phyloP scores from a whole-genome alignment of 2,329 filamentous ascomycete genomes.

The Alternaria consortialis region DNA sequence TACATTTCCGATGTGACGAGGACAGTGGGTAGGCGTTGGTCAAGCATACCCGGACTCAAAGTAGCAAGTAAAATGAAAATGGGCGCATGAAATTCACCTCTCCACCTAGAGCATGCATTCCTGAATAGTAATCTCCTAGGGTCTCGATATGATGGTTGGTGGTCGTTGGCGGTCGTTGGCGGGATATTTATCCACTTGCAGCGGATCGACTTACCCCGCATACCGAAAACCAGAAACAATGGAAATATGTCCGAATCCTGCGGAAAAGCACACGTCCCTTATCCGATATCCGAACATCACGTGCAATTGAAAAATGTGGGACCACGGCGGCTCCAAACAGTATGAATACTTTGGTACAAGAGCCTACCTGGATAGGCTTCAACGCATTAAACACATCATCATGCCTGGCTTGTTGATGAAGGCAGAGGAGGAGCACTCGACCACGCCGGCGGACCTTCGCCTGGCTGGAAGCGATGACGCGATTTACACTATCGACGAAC shows the following conservation, averaged over 20 bases:
- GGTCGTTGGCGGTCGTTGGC: background rate
- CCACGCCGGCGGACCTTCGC: constrained; percentile 6
- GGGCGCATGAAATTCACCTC: background rate
- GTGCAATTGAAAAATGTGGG: background rate
- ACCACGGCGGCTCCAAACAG: background rate
- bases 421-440: constrained; percentile 14
- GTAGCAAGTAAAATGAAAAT: background rate
- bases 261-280: background rate
- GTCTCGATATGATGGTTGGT: background rate
- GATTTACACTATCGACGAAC: constrained; percentile 37
- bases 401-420: constrained; percentile 25
- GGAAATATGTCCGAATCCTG: background rate
- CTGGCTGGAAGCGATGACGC: constrained; percentile 14
- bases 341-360: background rate
- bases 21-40: background rate
- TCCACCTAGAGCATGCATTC: background rate
- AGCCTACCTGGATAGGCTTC: background rate
- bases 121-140: background rate
- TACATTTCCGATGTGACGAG: background rate
- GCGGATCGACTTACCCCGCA: background rate
- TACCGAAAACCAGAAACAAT: background rate
- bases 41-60: background rate
- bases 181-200: background rate
- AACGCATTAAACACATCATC: constrained; percentile 1
- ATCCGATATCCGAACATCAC: background rate